Percentiles rank a stretch among this genome's conserved stretches.
These are phyloP conservation scores for Plectranthus barbatus DNA, from an alignment of 257 asterid genomes.

Conservation along the genomic window DNA sequence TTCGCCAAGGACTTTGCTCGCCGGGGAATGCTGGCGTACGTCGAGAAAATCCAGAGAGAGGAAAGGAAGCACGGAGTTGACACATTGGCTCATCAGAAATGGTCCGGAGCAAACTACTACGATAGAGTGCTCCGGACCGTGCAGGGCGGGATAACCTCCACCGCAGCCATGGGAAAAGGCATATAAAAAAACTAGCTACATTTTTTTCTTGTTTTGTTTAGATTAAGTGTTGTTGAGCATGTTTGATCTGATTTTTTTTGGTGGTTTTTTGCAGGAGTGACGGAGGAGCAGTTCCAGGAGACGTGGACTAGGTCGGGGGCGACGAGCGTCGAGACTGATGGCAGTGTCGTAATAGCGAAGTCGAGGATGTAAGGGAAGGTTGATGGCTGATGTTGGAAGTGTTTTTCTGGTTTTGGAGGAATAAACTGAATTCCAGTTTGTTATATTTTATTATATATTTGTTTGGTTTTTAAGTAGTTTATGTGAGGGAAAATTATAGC, in stretches of 20 bases:
- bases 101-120: slow-evolving; percentile 98
- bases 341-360: slow-evolving; percentile 68
- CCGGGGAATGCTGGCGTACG: slow-evolving; percentile 89
- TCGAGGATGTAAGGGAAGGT: slow-evolving; percentile 49
- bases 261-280: slow-evolving; percentile 48
- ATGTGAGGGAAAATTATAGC: too few relatives aligned
- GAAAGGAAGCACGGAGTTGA: slow-evolving; percentile 86
- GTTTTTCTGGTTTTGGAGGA: too few relatives aligned
- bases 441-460: too few relatives aligned
- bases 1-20: slow-evolving; percentile 73
- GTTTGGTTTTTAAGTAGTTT: too few relatives aligned
- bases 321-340: slow-evolving; percentile 39
- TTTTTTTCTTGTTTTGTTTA: background rate
- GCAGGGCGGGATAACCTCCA: slow-evolving; percentile 94
- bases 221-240: too few relatives aligned
- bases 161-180: slow-evolving; percentile 99
- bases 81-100: slow-evolving; percentile 96
- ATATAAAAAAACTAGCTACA: background rate
- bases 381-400: background rate
- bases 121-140: slow-evolving; percentile 87
- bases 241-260: background rate
- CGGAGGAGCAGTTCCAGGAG: slow-evolving; percentile 85
- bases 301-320: slow-evolving; percentile 85
- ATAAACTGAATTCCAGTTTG: too few relatives aligned
- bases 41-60: slow-evolving; percentile 90